Evolutionary conservation across 2,329 filamentous ascomycete species (phyloP).

Genomic region (Arthrobotrys conoides): DNA sequence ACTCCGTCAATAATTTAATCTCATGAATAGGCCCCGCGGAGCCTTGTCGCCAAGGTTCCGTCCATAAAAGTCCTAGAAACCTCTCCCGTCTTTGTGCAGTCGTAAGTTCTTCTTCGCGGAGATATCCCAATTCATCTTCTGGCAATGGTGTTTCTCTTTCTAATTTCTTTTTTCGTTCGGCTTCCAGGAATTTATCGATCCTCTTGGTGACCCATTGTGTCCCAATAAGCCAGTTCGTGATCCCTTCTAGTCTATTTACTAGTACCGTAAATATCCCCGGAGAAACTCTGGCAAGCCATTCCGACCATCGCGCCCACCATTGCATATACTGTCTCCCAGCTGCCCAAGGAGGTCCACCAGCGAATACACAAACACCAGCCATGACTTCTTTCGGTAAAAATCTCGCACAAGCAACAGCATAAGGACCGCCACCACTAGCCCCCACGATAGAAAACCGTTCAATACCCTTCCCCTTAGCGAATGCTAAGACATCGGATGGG

Average conservation of each 20-base stretch:
- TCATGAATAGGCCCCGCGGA: conserved; percentile 63
- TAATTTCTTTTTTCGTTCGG: conserved; percentile 56
- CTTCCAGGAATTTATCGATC: conserved; percentile 64
- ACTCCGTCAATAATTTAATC: conserved; percentile 63
- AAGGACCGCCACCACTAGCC: conserved; percentile 50
- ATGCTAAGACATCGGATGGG: conserved; percentile 46
- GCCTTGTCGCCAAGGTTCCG: conserved; percentile 65
- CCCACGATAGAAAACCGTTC: conserved; percentile 38
- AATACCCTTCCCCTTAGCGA: conserved; percentile 24
- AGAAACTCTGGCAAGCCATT: conserved; percentile 62
- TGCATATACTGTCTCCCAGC: conserved; percentile 66
- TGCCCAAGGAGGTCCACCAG: conserved; percentile 66
- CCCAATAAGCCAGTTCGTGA: conserved; percentile 61
- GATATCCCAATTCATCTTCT: conserved; percentile 30
- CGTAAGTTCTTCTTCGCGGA: conserved; percentile 25
- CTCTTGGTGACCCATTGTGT: conserved; percentile 60
- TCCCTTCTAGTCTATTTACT: conserved; percentile 61
- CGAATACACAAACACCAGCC: conserved; percentile 67
- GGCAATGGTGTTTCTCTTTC: conserved; percentile 17
- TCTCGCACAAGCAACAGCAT: conserved; percentile 57
- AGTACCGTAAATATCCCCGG: conserved; percentile 62
- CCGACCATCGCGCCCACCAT: conserved; percentile 60
- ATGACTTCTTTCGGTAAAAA: conserved; percentile 62
- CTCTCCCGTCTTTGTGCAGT: conserved; percentile 56
- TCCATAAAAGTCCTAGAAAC: conserved; percentile 59